These are phyloP conservation scores for Ilex asprella DNA, from an alignment of 257 asterid species.

Conservation along the genomic window DNA sequence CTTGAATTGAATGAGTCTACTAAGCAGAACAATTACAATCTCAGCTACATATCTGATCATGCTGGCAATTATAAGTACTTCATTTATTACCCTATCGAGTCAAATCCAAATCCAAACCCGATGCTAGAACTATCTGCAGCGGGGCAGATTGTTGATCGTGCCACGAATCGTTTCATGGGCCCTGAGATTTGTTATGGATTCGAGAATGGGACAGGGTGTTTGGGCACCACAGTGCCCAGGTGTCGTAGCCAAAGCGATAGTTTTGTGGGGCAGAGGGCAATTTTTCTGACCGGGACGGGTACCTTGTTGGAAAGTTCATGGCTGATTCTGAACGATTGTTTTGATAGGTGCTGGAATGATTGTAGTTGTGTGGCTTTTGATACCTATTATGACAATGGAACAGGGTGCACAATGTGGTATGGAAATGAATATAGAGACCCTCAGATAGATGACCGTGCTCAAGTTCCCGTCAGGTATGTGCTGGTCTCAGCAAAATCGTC, in stretches of 20 bases:
- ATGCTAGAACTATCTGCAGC: conserved; percentile 2
- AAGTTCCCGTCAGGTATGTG: background rate
- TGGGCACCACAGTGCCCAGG: conserved; percentile 6
- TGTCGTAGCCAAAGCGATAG: conserved; percentile 12
- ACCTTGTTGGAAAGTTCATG: conserved; percentile 1
- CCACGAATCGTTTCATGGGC: background rate
- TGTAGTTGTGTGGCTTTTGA: conserved; percentile 16
- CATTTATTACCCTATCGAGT: background rate
- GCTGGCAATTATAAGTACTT: conserved; percentile 7
- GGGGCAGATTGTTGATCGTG: conserved; percentile 6
- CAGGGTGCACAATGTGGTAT: conserved; percentile 16
- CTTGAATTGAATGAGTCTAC: background rate
- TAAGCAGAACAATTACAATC: background rate
- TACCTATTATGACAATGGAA: background rate
- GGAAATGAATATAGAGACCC: background rate
- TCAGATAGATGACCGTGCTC: conserved; percentile 6
- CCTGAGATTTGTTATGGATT: conserved; percentile 14
- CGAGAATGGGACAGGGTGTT: conserved; percentile 15
- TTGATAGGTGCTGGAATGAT: conserved; percentile 23
- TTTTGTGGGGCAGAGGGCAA: conserved; percentile 2
- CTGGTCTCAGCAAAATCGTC: conserved; percentile 10
- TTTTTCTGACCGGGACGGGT: background rate
- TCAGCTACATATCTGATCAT: background rate
- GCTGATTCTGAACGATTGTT: conserved; percentile 12
- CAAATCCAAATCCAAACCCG: background rate